These are phyloP conservation scores for Psilocybe azurescens DNA, from an alignment of 768 basidiomycete genomes.

Conservation along the genomic window DNA sequence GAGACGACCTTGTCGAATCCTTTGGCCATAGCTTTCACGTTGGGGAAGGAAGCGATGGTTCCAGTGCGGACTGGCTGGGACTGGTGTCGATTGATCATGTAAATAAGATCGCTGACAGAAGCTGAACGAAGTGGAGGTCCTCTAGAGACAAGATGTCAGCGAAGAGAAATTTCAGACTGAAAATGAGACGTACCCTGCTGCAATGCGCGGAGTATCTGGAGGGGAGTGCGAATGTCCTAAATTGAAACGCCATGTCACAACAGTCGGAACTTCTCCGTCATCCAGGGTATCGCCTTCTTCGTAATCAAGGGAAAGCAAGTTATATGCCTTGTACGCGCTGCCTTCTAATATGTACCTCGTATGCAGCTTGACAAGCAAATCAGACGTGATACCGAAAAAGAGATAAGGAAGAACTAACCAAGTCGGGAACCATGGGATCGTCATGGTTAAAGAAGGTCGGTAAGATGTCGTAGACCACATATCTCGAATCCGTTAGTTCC, in stretches of 20 bases:
- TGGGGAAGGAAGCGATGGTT: slow-evolving; percentile 90
- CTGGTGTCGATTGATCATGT: slow-evolving; percentile 86
- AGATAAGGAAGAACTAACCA: slow-evolving; percentile 50
- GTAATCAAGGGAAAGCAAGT: slow-evolving; percentile 89
- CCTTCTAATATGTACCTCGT: slow-evolving; percentile 96
- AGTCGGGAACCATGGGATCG: slow-evolving; percentile 85
- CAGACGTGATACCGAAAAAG: neutral
- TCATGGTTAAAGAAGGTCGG: slow-evolving; percentile 92
- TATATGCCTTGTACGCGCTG: slow-evolving; percentile 95
- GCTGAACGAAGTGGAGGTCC: slow-evolving; percentile 77
- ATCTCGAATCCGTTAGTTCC: slow-evolving; percentile 93
- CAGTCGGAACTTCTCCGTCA: slow-evolving; percentile 80
- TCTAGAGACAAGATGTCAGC: slow-evolving; percentile 27
- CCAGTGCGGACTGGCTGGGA: slow-evolving; percentile 91
- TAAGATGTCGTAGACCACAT: slow-evolving; percentile 96
- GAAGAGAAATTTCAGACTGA: neutral
- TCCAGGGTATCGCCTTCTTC: slow-evolving; percentile 89
- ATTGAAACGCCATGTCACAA: slow-evolving; percentile 95
- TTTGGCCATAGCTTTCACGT: slow-evolving; percentile 64
- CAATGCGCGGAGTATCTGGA: slow-evolving; percentile 79
- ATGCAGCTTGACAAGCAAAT: slow-evolving; percentile 63
- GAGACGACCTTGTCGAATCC: slow-evolving; percentile 80
- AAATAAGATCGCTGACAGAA: slow-evolving; percentile 95
- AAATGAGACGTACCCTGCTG: slow-evolving; percentile 44
- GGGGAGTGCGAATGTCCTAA: slow-evolving; percentile 88